A percentile compares a stretch with the other conserved stretches of the same genome.
Evolutionary conservation across 169 alveolate species (phyloP).

Genomic region (Hepatocystis sp.): DNA sequence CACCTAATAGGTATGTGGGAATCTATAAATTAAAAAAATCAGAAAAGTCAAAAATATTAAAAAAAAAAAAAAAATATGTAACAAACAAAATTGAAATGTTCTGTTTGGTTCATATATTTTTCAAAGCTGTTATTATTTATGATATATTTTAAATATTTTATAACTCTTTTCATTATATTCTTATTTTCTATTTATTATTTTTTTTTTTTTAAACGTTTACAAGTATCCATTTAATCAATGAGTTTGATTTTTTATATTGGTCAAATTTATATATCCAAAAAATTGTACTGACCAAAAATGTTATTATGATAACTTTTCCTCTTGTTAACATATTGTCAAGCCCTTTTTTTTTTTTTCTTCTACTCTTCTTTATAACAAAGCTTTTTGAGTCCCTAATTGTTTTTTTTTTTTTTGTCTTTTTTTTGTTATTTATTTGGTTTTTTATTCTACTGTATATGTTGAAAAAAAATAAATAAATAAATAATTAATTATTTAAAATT

Average conservation of each 20-base stretch:
- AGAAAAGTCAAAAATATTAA: too few species aligned
- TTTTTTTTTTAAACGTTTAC: slow-evolving; percentile 26
- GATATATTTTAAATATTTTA: slow-evolving; percentile 3
- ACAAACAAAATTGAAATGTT: too few species aligned
- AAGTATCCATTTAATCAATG: slow-evolving; percentile 54
- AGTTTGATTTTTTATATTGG: slow-evolving; percentile 60
- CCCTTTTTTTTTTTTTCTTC: slow-evolving; percentile 7
- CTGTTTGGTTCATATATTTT: neutral
- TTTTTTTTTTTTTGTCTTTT: neutral
- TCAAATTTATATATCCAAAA: slow-evolving; percentile 62
- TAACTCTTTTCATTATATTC: slow-evolving; percentile 5
- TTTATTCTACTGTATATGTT: neutral
- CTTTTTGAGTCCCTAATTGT: too few species aligned
- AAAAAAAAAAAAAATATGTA: slow-evolving; percentile 11
- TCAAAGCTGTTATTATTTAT: neutral
- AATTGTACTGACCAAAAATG: slow-evolving; percentile 29
- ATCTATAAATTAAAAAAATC: slow-evolving; percentile 54
- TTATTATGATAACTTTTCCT: slow-evolving; percentile 47
- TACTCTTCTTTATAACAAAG: too few species aligned
- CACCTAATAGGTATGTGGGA: slow-evolving; percentile 34
- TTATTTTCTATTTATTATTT: slow-evolving; percentile 8
- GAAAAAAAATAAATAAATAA: slow-evolving; percentile 2
- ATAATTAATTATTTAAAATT: too few species aligned
- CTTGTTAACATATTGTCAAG: slow-evolving; percentile 41
- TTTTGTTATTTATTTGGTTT: neutral